Conservation (phyloP, 768 basidiomycete genomes). For the Auricularia heimuer region DNA sequence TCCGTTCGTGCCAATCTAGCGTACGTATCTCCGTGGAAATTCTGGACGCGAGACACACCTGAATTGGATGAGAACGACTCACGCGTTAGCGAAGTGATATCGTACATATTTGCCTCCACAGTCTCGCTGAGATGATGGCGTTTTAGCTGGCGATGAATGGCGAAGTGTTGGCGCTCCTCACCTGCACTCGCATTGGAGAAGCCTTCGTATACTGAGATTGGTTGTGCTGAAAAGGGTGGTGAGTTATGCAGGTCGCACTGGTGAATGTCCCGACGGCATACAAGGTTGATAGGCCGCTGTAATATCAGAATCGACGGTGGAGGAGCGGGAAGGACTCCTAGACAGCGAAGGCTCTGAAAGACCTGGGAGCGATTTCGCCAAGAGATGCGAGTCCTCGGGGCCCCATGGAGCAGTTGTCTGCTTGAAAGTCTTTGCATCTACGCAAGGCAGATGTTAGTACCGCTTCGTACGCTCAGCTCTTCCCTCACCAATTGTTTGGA, state of each 20-base stretch:
- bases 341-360: not conserved
- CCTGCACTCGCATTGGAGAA: too few relatives aligned
- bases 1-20: not conserved
- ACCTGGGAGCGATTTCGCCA: not conserved
- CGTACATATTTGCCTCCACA: not conserved
- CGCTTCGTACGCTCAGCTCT: too few relatives aligned
- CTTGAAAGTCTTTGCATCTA: not conserved
- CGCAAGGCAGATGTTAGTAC: not conserved
- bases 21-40: not conserved
- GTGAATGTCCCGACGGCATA: too few relatives aligned
- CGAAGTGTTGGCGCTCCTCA: too few relatives aligned
- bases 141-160: too few relatives aligned
- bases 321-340: not conserved
- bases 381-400: not conserved
- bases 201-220: too few relatives aligned
- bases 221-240: too few relatives aligned
- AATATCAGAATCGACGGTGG: not conserved
- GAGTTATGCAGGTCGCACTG: too few relatives aligned
- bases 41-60: not conserved
- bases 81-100: not conserved
- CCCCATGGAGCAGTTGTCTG: not conserved
- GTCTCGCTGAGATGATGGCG: not conserved
- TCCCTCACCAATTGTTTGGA: not conserved
- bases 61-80: not conserved
- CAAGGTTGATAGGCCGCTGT: too few relatives aligned